phyloP scores from a whole-genome alignment of 2,329 filamentous ascomycete species.

The Penicillium sp. region DNA sequence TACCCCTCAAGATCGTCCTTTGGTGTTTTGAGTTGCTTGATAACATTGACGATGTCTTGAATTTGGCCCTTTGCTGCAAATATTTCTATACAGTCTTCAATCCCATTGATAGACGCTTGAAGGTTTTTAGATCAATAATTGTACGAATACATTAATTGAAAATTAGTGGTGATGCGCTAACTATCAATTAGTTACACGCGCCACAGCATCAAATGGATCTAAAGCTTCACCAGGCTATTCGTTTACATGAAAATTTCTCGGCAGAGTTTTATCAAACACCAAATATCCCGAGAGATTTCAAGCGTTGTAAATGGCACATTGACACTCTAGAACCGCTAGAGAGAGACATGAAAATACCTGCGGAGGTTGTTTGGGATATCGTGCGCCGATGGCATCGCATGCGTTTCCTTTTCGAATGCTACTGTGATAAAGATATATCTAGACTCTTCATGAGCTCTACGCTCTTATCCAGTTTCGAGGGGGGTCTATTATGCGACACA shows the following conservation, averaged over 20 bases:
- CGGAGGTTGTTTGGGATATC: neutral
- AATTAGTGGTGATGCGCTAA: neutral
- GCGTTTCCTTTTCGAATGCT: neutral
- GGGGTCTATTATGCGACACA: neutral
- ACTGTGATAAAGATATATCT: neutral
- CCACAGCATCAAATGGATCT: neutral
- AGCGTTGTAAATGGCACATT: neutral
- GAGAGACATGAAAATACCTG: neutral
- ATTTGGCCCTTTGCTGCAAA: neutral
- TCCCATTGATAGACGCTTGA: neutral
- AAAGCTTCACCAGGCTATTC: neutral
- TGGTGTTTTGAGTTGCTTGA: neutral
- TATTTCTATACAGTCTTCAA: neutral
- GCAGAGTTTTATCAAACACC: neutral
- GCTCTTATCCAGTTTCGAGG: neutral
- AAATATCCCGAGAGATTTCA: neutral
- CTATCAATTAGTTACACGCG: neutral
- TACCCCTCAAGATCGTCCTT: neutral
- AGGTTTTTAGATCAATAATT: neutral
- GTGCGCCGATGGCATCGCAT: neutral
- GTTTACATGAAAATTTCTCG: neutral
- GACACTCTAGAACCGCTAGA: neutral
- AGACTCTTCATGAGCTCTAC: neutral
- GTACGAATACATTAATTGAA: neutral
- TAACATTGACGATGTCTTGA: neutral